Percentiles rank a stretch among this genome's conserved stretches.
phyloP scores from a whole-genome alignment of 192 early-diverging fungal genomes.

The Backusella westeae region DNA sequence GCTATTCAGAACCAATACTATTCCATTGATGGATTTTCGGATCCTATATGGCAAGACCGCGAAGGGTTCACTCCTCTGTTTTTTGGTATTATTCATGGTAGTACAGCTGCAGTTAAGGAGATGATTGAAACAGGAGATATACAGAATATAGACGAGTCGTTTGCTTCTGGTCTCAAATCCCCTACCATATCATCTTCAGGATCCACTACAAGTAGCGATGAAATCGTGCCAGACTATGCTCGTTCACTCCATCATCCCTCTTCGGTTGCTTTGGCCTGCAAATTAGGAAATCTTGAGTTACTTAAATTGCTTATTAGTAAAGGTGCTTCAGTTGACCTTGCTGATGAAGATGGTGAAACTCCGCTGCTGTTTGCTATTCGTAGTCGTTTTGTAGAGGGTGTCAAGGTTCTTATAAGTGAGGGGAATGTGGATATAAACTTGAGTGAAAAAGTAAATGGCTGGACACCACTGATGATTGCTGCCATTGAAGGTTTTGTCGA shows the following conservation, averaged over 20 bases:
- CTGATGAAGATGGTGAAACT: constrained; percentile 72
- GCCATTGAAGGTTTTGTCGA: constrained; percentile 61
- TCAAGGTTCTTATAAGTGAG: constrained; percentile 43
- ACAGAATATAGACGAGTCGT: constrained; percentile 44
- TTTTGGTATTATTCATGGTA: constrained; percentile 55
- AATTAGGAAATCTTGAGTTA: constrained; percentile 45
- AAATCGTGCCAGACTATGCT: constrained; percentile 17
- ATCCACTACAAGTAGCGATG: background rate
- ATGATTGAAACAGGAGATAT: constrained; percentile 56
- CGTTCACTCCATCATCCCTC: constrained; percentile 32
- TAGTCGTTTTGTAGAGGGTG: constrained; percentile 51
- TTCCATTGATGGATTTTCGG: constrained; percentile 30
- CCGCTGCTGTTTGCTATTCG: constrained; percentile 53
- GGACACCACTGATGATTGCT: constrained; percentile 62
- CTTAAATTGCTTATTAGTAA: constrained; percentile 49
- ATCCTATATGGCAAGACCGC: constrained; percentile 57
- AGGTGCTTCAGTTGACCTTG: constrained; percentile 56
- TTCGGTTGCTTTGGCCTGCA: constrained; percentile 52
- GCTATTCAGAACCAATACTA: constrained; percentile 41
- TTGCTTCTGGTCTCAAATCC: constrained; percentile 20
- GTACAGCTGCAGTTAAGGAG: constrained; percentile 42
- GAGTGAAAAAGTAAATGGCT: constrained; percentile 55
- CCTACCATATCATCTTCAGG: background rate
- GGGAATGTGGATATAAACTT: constrained; percentile 43
- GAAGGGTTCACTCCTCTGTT: constrained; percentile 66